Evolutionary conservation across 495 filamentous ascomycete species (phyloP).

Genomic region (Antarctomyces pellizariae): DNA sequence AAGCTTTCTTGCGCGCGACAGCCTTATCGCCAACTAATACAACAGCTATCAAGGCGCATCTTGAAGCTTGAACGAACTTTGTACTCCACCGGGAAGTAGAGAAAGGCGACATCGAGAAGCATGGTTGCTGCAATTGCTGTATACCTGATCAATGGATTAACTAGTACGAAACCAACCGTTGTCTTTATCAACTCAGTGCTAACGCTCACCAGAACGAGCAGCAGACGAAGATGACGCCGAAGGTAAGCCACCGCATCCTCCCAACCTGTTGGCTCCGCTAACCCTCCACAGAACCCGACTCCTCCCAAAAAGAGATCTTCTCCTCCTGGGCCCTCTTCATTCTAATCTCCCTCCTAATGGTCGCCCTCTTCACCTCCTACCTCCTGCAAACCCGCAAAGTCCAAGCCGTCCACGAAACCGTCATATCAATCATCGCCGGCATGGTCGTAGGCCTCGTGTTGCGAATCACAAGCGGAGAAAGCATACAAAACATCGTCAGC

Average conservation of each 20-base stretch:
- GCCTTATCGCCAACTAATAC: no score
- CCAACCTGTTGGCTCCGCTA: slow-evolving; percentile 6
- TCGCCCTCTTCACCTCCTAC: slow-evolving; percentile 92
- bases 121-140: no score
- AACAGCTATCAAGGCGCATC: no score
- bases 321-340: slow-evolving; percentile 96
- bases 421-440: slow-evolving; percentile 96
- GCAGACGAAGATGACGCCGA: slow-evolving; percentile 26
- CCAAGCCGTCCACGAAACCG: slow-evolving; percentile 92
- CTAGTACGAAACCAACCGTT: no score
- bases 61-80: no score
- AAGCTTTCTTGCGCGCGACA: no score
- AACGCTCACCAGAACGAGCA: slow-evolving; percentile 18
- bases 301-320: slow-evolving; percentile 60
- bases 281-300: slow-evolving; percentile 18
- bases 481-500: slow-evolving; percentile 67
- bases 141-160: no score
- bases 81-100: no score
- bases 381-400: slow-evolving; percentile 85
- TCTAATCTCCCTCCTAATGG: slow-evolving; percentile 73
- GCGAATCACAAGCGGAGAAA: slow-evolving; percentile 50
- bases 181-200: slow-evolving; percentile 8
- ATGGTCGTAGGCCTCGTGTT: slow-evolving; percentile 62
- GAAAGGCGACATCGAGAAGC: no score
- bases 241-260: slow-evolving; percentile 15